Conservation (phyloP, 1,284 basidiomycete genomes). For the Fomitopsis pinicola region DNA sequence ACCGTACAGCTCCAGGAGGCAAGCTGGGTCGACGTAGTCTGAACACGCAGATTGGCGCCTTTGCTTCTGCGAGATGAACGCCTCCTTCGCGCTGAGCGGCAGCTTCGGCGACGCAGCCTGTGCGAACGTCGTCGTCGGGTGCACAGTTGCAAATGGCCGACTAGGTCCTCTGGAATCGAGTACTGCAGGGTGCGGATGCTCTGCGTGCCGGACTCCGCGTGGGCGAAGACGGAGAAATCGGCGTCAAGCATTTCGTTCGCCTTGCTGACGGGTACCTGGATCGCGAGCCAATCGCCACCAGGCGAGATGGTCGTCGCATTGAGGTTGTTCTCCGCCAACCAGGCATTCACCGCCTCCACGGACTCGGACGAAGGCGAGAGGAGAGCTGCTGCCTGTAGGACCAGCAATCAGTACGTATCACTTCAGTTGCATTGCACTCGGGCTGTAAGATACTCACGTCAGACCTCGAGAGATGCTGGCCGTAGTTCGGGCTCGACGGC, state of each 20-base stretch:
- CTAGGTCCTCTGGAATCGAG: slow-evolving; percentile 35
- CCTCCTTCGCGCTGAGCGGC: slow-evolving; percentile 11
- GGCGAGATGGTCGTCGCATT: slow-evolving; percentile 21
- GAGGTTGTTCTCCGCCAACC: slow-evolving; percentile 30
- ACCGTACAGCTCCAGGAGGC: slow-evolving; percentile 51
- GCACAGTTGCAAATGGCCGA: slow-evolving; percentile 36
- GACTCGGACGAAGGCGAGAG: slow-evolving; percentile 30
- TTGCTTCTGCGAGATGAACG: slow-evolving; percentile 40
- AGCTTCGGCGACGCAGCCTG: background rate
- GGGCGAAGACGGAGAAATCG: slow-evolving; percentile 35
- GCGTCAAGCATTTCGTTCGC: slow-evolving; percentile 34
- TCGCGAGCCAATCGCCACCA: slow-evolving; percentile 18
- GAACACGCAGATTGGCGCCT: slow-evolving; percentile 1
- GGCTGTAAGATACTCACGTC: slow-evolving; percentile 17
- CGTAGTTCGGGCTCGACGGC: slow-evolving; percentile 27
- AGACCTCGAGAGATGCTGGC: slow-evolving; percentile 26
- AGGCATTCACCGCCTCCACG: slow-evolving; percentile 28
- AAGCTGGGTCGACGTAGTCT: slow-evolving; percentile 46
- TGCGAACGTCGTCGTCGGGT: slow-evolving; percentile 34
- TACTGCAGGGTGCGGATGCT: slow-evolving; percentile 36
- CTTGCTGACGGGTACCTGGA: slow-evolving; percentile 23
- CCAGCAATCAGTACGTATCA: background rate
- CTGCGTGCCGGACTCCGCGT: slow-evolving; percentile 27
- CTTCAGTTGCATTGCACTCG: too few relatives aligned
- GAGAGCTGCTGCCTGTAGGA: slow-evolving; percentile 30